phyloP scores from a whole-genome alignment of 2,329 filamentous ascomycete species.

The Neofusicoccum laricinum region DNA sequence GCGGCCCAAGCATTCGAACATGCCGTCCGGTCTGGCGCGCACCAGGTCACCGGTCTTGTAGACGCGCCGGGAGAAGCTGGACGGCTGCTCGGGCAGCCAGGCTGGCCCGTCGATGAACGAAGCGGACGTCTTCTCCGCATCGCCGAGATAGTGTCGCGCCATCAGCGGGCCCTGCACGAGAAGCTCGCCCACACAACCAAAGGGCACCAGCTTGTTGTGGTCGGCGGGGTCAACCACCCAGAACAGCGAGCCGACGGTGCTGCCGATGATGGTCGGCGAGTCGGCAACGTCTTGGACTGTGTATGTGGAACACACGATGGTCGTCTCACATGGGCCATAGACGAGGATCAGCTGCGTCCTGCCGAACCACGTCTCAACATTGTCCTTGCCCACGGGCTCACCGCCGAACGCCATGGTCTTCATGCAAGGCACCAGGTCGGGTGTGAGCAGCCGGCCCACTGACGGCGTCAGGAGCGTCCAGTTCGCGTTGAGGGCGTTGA shows the following conservation, averaged over 20 bases:
- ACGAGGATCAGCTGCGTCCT: neutral
- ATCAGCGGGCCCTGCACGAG: slow-evolving; percentile 34
- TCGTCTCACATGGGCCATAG: neutral
- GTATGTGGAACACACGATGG: neutral
- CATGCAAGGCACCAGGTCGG: slow-evolving; percentile 43
- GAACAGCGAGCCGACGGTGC: neutral
- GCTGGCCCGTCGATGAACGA: slow-evolving; percentile 30
- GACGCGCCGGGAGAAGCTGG: slow-evolving; percentile 22
- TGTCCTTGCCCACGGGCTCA: slow-evolving; percentile 33
- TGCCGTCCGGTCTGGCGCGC: slow-evolving; percentile 30
- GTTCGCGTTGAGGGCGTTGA: slow-evolving; percentile 51
- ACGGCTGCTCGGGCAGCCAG: slow-evolving; percentile 21
- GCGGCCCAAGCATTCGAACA: slow-evolving; percentile 34
- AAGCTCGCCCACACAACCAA: slow-evolving; percentile 33
- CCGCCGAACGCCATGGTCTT: slow-evolving; percentile 44
- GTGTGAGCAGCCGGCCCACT: slow-evolving; percentile 50
- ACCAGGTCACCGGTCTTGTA: slow-evolving; percentile 36
- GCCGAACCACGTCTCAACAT: neutral
- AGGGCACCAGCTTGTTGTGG: slow-evolving; percentile 30
- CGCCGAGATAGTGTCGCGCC: slow-evolving; percentile 33
- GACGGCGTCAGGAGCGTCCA: slow-evolving; percentile 58
- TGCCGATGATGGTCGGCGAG: neutral
- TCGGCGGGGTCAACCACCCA: slow-evolving; percentile 35
- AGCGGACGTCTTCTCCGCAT: slow-evolving; percentile 27
- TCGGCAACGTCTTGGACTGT: neutral